These are phyloP conservation scores for Xylaria cubensis DNA, from an alignment of 495 filamentous ascomycete genomes.

Conservation along the genomic window DNA sequence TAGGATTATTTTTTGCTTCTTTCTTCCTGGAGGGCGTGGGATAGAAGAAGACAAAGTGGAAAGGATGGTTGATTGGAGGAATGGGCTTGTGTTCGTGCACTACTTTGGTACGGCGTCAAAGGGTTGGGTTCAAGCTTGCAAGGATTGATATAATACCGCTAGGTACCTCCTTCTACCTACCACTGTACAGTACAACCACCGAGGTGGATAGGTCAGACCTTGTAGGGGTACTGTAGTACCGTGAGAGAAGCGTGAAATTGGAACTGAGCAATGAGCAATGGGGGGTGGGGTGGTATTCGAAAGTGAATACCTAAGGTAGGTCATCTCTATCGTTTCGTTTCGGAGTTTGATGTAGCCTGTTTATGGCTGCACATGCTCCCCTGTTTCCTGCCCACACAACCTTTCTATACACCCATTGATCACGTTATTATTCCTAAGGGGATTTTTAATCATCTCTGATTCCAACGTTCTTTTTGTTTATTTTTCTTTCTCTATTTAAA, in stretches of 20 bases:
- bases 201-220: neutral
- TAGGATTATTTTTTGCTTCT: neutral
- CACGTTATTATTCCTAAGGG: neutral
- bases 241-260: conserved; percentile 3
- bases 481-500: neutral
- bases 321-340: neutral
- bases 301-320: neutral
- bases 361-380: neutral
- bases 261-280: neutral
- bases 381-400: neutral
- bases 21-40: conserved; percentile 16
- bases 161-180: neutral
- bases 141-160: conserved; percentile 1
- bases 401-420: neutral
- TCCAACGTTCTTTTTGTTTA: neutral
- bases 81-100: conserved; percentile 12
- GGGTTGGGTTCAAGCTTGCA: conserved; percentile 18
- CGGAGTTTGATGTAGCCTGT: neutral
- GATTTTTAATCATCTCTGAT: neutral
- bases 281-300: conserved; percentile 2
- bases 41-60: conserved; percentile 19
- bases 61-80: conserved; percentile 29
- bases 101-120: conserved; percentile 20
- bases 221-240: conserved; percentile 3
- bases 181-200: neutral